A percentile compares a stretch with the other conserved stretches of the same genome.
Conservation (phyloP, 228 moss, liverwort and hornwort species). For the Sphagnum fallax region DNA sequence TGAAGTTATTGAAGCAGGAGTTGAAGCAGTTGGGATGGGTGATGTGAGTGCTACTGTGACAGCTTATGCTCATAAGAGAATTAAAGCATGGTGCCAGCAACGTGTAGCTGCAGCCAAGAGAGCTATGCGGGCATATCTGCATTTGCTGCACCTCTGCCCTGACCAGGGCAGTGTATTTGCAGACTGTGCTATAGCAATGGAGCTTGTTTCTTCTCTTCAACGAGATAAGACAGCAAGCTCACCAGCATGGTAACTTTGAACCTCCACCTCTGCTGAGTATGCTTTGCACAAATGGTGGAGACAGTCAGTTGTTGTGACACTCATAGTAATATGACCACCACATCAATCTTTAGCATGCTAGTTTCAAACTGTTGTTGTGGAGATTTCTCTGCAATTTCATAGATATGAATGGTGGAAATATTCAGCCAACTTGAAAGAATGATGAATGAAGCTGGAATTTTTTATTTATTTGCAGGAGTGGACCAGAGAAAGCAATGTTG, state of each 20-base stretch:
- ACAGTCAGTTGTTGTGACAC: too few species aligned
- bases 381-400: too few species aligned
- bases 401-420: neutral
- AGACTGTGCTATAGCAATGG: constrained; percentile 76
- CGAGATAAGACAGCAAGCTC: constrained; percentile 17
- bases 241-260: constrained; percentile 47
- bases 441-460: neutral
- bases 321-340: too few species aligned
- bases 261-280: neutral
- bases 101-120: constrained; percentile 60
- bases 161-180: constrained; percentile 78
- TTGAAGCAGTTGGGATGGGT: constrained; percentile 13
- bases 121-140: constrained; percentile 73
- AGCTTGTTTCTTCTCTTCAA: constrained; percentile 60
- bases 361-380: too few species aligned
- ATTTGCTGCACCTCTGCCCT: constrained; percentile 84
- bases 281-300: neutral
- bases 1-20: constrained; percentile 46
- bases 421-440: neutral
- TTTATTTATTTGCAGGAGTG: constrained; percentile 26
- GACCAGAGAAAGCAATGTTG: constrained; percentile 53
- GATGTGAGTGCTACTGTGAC: constrained; percentile 23
- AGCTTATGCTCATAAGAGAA: constrained; percentile 29
- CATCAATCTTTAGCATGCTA: neutral
- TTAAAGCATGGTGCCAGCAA: constrained; percentile 59